Evolutionary conservation across 805 yeast genomes (phyloP).

Genomic region (Yarrowia divulgata): DNA sequence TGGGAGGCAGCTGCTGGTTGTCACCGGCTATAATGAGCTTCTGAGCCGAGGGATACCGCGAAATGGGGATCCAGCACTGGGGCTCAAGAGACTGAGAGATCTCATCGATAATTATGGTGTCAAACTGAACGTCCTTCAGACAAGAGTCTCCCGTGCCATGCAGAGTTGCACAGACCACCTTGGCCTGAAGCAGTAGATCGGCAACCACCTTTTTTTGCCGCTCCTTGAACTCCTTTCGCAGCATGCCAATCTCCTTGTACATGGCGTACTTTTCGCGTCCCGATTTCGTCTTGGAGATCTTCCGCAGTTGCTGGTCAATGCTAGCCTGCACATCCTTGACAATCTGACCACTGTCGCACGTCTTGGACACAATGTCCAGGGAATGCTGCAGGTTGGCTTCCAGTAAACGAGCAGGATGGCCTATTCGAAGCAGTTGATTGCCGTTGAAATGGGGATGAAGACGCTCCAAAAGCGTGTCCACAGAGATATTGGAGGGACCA

Average conservation of each 20-base stretch:
- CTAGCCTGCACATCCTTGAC: constrained; percentile 73
- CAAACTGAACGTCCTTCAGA: constrained; percentile 68
- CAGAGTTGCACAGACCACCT: constrained; percentile 80
- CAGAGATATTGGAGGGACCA: constrained; percentile 93
- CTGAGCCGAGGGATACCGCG: constrained; percentile 64
- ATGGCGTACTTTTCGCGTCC: constrained; percentile 70
- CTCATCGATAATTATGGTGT: constrained; percentile 89
- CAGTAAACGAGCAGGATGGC: constrained; percentile 90
- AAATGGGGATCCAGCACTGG: constrained; percentile 93
- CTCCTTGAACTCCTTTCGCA: constrained; percentile 70
- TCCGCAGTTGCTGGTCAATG: constrained; percentile 63
- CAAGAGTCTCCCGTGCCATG: constrained; percentile 87
- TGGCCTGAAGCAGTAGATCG: constrained; percentile 65
- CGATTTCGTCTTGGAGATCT: constrained; percentile 63
- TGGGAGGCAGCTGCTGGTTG: constrained; percentile 90
- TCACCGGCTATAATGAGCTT: constrained; percentile 89
- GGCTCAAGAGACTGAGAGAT: constrained; percentile 95
- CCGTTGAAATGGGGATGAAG: constrained; percentile 57
- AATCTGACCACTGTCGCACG: constrained; percentile 64
- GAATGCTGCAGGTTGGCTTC: constrained; percentile 71
- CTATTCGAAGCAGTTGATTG: constrained; percentile 73
- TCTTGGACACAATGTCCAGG: constrained; percentile 71
- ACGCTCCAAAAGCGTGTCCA: constrained; percentile 88
- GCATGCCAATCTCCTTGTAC: constrained; percentile 70
- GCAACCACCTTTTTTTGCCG: constrained; percentile 70